These are phyloP conservation scores for Oenanthe sinensis DNA, from an alignment of 129 eudicot genomes.

Conservation along the genomic window DNA sequence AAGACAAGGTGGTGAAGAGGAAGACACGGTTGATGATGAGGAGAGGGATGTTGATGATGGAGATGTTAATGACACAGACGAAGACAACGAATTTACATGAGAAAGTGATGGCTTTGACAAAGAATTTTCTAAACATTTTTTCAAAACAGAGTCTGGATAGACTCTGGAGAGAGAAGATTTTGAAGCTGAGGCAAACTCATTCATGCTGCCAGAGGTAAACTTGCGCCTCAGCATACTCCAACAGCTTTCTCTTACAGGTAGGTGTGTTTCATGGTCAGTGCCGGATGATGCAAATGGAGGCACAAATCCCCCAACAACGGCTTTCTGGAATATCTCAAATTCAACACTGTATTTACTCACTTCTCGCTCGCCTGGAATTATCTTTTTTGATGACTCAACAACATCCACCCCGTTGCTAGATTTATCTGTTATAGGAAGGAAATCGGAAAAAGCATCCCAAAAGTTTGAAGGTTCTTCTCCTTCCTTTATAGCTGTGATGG, in stretches of 20 bases:
- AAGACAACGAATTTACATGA: slow-evolving; percentile 21
- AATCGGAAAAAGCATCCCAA: slow-evolving; percentile 60
- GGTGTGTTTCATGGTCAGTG: slow-evolving; percentile 50
- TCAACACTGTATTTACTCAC: slow-evolving; percentile 51
- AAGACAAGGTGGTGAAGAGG: slow-evolving; percentile 41
- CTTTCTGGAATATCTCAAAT: slow-evolving; percentile 66
- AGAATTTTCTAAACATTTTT: slow-evolving; percentile 15
- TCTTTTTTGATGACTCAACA: slow-evolving; percentile 28
- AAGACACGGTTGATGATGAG: slow-evolving; percentile 30
- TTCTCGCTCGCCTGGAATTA: slow-evolving; percentile 41
- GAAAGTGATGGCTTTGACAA: slow-evolving; percentile 18
- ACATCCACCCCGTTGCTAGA: slow-evolving; percentile 21
- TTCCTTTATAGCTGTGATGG: slow-evolving; percentile 49
- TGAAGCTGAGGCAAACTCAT: slow-evolving; percentile 59
- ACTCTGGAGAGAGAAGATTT: slow-evolving; percentile 40
- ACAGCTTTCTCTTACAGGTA: slow-evolving; percentile 71
- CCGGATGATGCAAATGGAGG: slow-evolving; percentile 63
- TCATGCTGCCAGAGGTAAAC: slow-evolving; percentile 52
- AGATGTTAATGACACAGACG: slow-evolving; percentile 30
- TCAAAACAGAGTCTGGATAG: slow-evolving; percentile 38
- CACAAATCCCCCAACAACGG: slow-evolving; percentile 57
- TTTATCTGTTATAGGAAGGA: slow-evolving; percentile 36
- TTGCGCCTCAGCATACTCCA: slow-evolving; percentile 68
- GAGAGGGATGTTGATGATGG: slow-evolving; percentile 23
- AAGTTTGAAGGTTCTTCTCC: slow-evolving; percentile 71